A percentile compares a stretch with the other conserved stretches of the same genome.
These are phyloP conservation scores for Agarophyton chilense DNA, from an alignment of 23 red algal species.

Conservation along the genomic window DNA sequence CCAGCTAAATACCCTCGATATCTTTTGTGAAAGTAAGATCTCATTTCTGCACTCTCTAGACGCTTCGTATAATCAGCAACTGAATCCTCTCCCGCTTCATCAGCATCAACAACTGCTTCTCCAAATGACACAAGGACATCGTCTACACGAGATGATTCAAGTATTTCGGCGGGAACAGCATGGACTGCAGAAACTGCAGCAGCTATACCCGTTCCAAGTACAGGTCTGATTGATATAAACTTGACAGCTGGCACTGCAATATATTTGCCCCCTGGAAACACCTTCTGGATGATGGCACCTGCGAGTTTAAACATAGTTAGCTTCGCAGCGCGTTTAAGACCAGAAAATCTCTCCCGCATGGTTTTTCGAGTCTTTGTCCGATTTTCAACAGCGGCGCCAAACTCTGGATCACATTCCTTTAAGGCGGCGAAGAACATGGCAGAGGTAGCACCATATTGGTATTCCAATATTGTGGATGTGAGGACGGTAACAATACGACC, in stretches of 20 bases:
- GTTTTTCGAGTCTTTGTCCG: not conserved
- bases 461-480: conserved; percentile 22
- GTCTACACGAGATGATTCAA: conserved; percentile 56
- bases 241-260: conserved; percentile 62
- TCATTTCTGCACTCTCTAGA: conserved; percentile 25
- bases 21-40: conserved; percentile 52
- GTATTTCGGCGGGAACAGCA: conserved; percentile 47
- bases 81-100: conserved; percentile 50
- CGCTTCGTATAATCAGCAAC: conserved; percentile 44
- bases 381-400: conserved; percentile 42
- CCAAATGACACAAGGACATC: conserved; percentile 66
- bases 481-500: conserved; percentile 69
- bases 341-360: conserved; percentile 5
- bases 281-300: conserved; percentile 10
- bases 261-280: conserved; percentile 59
- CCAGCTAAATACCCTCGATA: conserved; percentile 75
- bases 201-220: conserved; percentile 63
- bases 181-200: conserved; percentile 50
- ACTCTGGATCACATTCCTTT: conserved; percentile 39
- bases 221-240: conserved; percentile 68
- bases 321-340: conserved; percentile 49
- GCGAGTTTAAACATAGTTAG: conserved; percentile 52
- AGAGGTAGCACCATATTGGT: conserved; percentile 26
- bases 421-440: conserved; percentile 68
- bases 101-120: conserved; percentile 70